These are phyloP conservation scores for Sanghuangporus sanghuang DNA, from an alignment of 1,284 basidiomycete genomes.

Conservation along the genomic window DNA sequence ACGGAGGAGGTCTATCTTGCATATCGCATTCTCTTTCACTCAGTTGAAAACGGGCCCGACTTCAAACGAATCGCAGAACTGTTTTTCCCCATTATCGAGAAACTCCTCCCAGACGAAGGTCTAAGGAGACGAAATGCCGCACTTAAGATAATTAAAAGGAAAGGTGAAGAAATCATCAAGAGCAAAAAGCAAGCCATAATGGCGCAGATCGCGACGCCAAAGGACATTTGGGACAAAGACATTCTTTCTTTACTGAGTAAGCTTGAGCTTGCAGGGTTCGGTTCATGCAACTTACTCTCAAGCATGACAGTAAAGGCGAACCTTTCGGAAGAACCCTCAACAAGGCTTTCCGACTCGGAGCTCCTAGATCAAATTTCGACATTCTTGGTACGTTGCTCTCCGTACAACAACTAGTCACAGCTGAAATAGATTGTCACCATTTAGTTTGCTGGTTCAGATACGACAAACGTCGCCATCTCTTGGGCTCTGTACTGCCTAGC, in stretches of 20 bases:
- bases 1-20: constrained; percentile 43
- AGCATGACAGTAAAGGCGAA: constrained; percentile 40
- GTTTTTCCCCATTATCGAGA: constrained; percentile 40
- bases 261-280: constrained; percentile 13
- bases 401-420: not conserved
- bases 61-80: constrained; percentile 36
- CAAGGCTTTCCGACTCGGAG: constrained; percentile 41
- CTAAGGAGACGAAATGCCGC: constrained; percentile 33
- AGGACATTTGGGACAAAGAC: constrained; percentile 35
- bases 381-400: constrained; percentile 29
- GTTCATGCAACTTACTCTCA: not conserved
- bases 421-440: not conserved
- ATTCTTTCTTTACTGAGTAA: constrained; percentile 42
- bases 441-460: constrained; percentile 46
- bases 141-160: constrained; percentile 33
- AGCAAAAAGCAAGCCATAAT: constrained; percentile 34
- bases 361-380: constrained; percentile 49
- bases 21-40: constrained; percentile 42
- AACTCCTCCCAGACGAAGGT: constrained; percentile 38
- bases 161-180: constrained; percentile 37
- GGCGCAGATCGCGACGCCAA: constrained; percentile 27
- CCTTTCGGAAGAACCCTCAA: constrained; percentile 34
- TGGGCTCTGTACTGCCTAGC: constrained; percentile 54
- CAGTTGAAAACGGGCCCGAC: constrained; percentile 36
- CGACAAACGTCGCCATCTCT: constrained; percentile 45